Evolutionary conservation across 768 basidiomycete species (phyloP).

Genomic region (Boletus coccyginus): DNA sequence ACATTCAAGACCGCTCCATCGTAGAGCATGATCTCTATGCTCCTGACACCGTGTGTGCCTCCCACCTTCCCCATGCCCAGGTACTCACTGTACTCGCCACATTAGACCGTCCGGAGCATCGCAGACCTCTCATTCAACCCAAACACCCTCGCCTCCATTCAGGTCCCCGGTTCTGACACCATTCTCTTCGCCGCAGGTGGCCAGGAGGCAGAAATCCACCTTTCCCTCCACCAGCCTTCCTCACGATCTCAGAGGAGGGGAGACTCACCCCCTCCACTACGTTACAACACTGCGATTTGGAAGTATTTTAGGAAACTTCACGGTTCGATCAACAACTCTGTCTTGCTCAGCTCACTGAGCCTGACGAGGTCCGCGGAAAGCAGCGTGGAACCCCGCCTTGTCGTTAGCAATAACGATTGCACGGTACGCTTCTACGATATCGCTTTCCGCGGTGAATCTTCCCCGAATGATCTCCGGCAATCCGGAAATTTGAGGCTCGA

Average conservation of each 20-base stretch:
- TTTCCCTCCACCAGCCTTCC: slow-evolving; percentile 46
- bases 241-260: slow-evolving; percentile 22
- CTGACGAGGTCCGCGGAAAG: slow-evolving; percentile 59
- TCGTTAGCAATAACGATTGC: slow-evolving; percentile 85
- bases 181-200: slow-evolving; percentile 76
- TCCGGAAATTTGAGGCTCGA: slow-evolving; percentile 56
- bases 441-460: slow-evolving; percentile 46
- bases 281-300: slow-evolving; percentile 39
- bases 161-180: slow-evolving; percentile 47
- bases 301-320: slow-evolving; percentile 50
- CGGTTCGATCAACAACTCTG: slow-evolving; percentile 82
- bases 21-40: slow-evolving; percentile 57
- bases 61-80: slow-evolving; percentile 11
- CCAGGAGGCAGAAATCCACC: slow-evolving; percentile 67
- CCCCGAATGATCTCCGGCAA: slow-evolving; percentile 42
- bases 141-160: slow-evolving; percentile 60
- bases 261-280: slow-evolving; percentile 10
- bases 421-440: slow-evolving; percentile 81
- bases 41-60: slow-evolving; percentile 44
- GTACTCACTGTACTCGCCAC: slow-evolving; percentile 14
- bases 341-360: slow-evolving; percentile 61
- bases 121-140: slow-evolving; percentile 57
- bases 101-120: slow-evolving; percentile 45
- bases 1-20: slow-evolving; percentile 51
- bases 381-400: slow-evolving; percentile 70